Evolutionary conservation across 176 grass and related monocot species (phyloP).

Genomic region (Eleusine indica): DNA sequence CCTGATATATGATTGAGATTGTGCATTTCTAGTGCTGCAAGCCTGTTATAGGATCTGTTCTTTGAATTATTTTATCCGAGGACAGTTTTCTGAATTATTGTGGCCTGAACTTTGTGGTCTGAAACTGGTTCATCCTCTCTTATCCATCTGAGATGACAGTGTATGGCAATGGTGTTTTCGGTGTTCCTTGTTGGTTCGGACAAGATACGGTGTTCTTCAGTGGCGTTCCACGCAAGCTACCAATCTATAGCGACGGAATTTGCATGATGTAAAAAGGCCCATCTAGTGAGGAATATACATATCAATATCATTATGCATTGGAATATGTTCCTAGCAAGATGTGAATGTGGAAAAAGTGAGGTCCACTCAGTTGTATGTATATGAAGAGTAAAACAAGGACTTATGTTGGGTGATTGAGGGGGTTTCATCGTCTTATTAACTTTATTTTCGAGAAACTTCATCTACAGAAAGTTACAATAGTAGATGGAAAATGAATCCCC

Average conservation of each 20-base stretch:
- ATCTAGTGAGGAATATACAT: constrained; percentile 17
- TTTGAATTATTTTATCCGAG: not conserved
- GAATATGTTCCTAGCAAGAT: constrained; percentile 26
- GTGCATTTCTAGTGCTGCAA: not conserved
- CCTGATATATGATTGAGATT: not conserved
- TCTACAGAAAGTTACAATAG: no score
- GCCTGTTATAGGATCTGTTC: not conserved
- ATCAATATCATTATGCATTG: constrained; percentile 1
- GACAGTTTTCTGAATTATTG: not conserved
- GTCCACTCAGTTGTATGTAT: not conserved
- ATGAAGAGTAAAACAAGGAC: no score
- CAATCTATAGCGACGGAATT: not conserved
- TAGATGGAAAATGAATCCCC: no score
- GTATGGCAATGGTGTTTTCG: constrained; percentile 3
- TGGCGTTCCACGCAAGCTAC: constrained; percentile 24
- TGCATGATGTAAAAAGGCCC: not conserved
- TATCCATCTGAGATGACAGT: constrained; percentile 20
- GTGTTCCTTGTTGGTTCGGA: constrained; percentile 12
- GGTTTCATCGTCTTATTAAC: no score
- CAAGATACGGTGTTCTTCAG: constrained; percentile 1
- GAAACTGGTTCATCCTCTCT: constrained; percentile 6
- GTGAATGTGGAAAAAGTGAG: constrained; percentile 2
- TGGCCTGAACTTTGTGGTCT: constrained; percentile 12
- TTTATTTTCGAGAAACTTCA: no score
- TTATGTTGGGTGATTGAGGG: no score